Evolutionary conservation across 768 basidiomycete genomes (phyloP).

Genomic region (Amanita pseudoporphyria): DNA sequence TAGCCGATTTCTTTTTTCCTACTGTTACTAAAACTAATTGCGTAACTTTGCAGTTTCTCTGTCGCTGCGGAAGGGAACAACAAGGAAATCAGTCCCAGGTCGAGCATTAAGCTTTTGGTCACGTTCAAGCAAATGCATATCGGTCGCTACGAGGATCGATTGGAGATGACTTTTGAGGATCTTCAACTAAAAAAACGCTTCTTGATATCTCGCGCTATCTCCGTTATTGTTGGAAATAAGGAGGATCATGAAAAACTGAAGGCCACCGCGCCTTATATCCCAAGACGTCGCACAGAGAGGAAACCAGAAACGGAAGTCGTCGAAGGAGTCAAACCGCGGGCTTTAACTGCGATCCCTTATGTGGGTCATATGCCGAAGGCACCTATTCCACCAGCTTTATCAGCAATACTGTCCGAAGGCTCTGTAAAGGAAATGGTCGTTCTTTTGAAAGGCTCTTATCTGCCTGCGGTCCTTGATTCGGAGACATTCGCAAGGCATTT

Average conservation of each 20-base stretch:
- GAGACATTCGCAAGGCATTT: constrained; percentile 36
- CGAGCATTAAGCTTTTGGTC: constrained; percentile 21
- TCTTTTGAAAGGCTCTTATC: constrained; percentile 22
- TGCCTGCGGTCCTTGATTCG: constrained; percentile 31
- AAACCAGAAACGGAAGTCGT: constrained; percentile 26
- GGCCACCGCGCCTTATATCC: constrained; percentile 37
- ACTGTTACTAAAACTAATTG: background rate
- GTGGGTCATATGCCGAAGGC: constrained; percentile 28
- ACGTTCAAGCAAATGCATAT: constrained; percentile 23
- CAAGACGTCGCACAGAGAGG: constrained; percentile 23
- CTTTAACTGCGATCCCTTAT: constrained; percentile 33
- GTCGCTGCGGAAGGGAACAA: constrained; percentile 12
- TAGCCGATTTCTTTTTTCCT: constrained; percentile 3
- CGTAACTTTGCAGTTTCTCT: constrained; percentile 15
- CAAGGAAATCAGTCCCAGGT: constrained; percentile 15
- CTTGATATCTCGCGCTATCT: constrained; percentile 35
- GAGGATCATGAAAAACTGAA: constrained; percentile 35
- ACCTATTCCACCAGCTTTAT: constrained; percentile 27
- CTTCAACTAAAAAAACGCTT: constrained; percentile 31
- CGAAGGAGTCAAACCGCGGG: constrained; percentile 32
- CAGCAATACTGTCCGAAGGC: constrained; percentile 19
- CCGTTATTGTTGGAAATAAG: constrained; percentile 35
- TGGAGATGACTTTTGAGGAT: constrained; percentile 46
- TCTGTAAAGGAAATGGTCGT: constrained; percentile 18
- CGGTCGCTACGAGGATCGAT: constrained; percentile 43